These are phyloP conservation scores for Urtica urens DNA, from an alignment of 306 rosid species.

Conservation along the genomic window DNA sequence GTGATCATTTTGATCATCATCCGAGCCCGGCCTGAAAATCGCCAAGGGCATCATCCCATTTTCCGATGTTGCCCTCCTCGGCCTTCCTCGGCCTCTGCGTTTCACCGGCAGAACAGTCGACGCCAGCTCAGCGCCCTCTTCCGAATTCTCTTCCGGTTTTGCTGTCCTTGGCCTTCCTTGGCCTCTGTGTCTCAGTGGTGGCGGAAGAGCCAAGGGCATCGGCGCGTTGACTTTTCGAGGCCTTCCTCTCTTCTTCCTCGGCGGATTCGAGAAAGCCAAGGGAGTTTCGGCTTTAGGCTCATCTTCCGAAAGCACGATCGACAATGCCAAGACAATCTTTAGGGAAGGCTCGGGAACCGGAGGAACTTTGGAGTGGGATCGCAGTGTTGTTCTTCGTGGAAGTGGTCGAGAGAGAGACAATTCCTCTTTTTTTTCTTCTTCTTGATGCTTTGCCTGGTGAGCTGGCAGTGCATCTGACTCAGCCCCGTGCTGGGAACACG, in stretches of 20 bases:
- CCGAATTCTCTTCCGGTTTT: background rate
- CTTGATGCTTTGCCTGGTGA: background rate
- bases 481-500: background rate
- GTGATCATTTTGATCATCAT: too few species aligned
- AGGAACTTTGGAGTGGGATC: background rate
- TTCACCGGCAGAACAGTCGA: background rate
- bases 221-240: background rate
- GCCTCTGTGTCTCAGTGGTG: background rate
- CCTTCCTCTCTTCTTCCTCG: constrained; percentile 5
- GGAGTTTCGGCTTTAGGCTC: background rate
- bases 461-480: background rate
- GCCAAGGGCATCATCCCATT: too few species aligned
- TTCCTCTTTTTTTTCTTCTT: background rate
- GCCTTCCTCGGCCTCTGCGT: background rate
- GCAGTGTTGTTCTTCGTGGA: background rate
- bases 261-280: background rate
- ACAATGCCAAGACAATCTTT: background rate
- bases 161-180: background rate
- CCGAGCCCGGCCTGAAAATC: too few species aligned
- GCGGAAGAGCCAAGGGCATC: background rate
- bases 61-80: too few species aligned
- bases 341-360: too few species aligned
- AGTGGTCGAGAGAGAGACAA: background rate
- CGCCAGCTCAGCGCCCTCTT: background rate
- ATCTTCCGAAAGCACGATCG: background rate